Evolutionary conservation across 129 eudicot genomes (phyloP), one percentile per base, ranked within the genome.

Genomic region (Apium graveolens): DNA sequence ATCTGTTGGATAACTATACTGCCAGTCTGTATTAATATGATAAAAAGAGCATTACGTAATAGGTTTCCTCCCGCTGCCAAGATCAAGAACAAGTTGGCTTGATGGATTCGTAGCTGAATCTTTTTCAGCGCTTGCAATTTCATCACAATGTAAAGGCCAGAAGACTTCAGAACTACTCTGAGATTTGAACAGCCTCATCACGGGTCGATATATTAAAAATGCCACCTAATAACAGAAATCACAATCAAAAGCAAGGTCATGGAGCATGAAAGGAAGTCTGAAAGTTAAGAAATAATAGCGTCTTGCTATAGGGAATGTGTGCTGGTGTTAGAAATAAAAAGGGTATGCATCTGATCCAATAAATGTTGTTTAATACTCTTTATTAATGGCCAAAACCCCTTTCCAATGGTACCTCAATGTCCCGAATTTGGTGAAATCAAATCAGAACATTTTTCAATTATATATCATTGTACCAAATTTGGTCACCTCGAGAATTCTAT

Each of bases 111-210:
- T 43, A 51, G 70, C 34, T 43, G 83, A 71, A 60, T 93, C 96
- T 70, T 87, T 87, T 27, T 81, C 96, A 13, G 82, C 46, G 79
- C 75, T 78, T 42, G 75, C 42, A 39, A 76, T 48, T 60, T 90
- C 97, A 78, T 79, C 83, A 37, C 88, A 81, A 86, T 89, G 84
- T 74, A 89, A 80, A 34, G 99, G 99, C 99, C 99, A 96, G 78
- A 85, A 81, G 79, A 87, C 83, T 80, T 87, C 89, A 62, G 92
- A 83, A 75, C 76, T 75, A 74, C 75, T 81, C 82, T 86, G 90
- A 81, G 90, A 82, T 86, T 86, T 84, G 83, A 92, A 96, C 78
- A 96, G 97, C 90, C 99, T 96, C 99, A 96, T 89, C 66, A 92
- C 97, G 63, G 99, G 99, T 65, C 99, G 97, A 86, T 84, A 96